Evolutionary conservation across 2,329 filamentous ascomycete species (phyloP).

Genomic region (Nannizziopsis barbatae): DNA sequence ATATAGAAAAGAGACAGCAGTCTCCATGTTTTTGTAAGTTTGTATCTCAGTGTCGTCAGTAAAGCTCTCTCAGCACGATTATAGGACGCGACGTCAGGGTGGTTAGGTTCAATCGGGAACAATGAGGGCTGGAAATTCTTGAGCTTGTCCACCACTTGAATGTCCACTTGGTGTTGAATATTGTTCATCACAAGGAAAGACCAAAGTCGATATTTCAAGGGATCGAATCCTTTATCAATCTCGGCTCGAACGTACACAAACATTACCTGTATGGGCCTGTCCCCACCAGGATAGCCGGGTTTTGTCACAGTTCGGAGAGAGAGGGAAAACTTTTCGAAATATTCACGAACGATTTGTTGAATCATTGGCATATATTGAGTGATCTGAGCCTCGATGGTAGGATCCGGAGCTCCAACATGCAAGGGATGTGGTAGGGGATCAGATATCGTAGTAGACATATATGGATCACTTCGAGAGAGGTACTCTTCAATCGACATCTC

Average conservation of each 20-base stretch:
- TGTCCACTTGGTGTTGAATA: background rate
- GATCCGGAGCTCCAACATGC: background rate
- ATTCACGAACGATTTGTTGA: background rate
- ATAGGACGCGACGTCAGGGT: conserved; percentile 1
- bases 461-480: conserved; percentile 8
- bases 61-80: background rate
- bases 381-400: background rate
- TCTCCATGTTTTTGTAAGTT: conserved; percentile 3
- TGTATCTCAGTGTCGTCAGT: background rate
- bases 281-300: conserved; percentile 6
- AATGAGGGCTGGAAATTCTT: conserved; percentile 8
- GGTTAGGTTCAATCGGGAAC: conserved; percentile 4
- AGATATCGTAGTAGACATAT: conserved; percentile 8
- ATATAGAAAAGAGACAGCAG: conserved; percentile 6
- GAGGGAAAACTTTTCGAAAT: background rate
- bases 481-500: conserved; percentile 14
- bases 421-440: conserved; percentile 9
- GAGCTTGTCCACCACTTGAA: conserved; percentile 1
- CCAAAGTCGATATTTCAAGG: background rate
- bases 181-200: background rate
- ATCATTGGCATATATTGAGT: background rate
- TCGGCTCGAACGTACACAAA: background rate
- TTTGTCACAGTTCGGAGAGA: background rate
- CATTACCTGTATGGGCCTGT: background rate
- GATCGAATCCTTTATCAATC: background rate